Evolutionary conservation across 2,329 filamentous ascomycete species (phyloP), one percentile per base, ranked within the genome.

Genomic region (Alternaria incomplexa): DNA sequence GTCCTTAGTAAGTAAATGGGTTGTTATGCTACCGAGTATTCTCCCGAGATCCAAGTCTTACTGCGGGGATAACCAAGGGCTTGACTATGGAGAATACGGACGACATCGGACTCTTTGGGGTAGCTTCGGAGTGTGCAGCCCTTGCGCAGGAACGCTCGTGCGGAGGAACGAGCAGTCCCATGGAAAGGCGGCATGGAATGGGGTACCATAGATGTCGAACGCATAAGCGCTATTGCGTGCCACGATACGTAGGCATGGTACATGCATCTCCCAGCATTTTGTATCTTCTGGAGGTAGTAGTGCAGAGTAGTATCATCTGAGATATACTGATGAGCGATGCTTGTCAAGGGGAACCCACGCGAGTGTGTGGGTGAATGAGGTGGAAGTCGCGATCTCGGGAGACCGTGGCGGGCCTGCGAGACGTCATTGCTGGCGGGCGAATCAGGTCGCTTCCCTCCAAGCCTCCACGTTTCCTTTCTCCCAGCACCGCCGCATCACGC

Each of bases 21-120:
- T 56, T 46, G 54, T 48, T 44, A 52, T 46, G 22, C 43, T 68
- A 52, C 73, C 74, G 74, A 74, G 60, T 62, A 73, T 68, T 64
- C 66, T 66, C 45, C 73, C 73, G 73, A 75, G 61, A 48, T 47
- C 46, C 57, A 67, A 51, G 32, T 60, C 48, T 43, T 62, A 23
- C 53, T 46, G 58, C 66, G 63, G 54, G 59, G 57, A 57, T 61
- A 52, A 56, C 53, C 58, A 67, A 56, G 57, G 62, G 43, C 56
- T 61, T 40, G 55, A 51, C 53, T 36, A 47, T 25, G 43, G 25
- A 43, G 56, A 61, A 47, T 40, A 47, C 46, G 58, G 54, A 56
- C 55, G 51, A 50, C 20, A 10, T 53, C 47, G 32, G 43, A 36
- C 30, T 26, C 32, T 40, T 28, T 40, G 15, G 30, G 6, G 25